Percentiles rank a stretch among this genome's conserved stretches.
Conservation (phyloP, 169 alveolate genomes). For the Plasmodium gonderi region DNA sequence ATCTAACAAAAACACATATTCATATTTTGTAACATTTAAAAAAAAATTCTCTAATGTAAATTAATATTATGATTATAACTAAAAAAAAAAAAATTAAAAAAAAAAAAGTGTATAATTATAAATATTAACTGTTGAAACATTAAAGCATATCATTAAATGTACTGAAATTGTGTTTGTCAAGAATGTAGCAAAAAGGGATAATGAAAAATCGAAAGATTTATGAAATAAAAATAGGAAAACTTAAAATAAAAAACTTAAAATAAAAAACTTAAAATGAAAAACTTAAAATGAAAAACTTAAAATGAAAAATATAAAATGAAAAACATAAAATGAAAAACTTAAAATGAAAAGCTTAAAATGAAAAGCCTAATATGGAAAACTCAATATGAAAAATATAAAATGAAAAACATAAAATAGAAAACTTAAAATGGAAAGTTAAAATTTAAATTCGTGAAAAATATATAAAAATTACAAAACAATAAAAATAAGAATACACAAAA, state of each 20-base stretch:
- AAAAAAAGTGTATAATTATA: conserved; percentile 44
- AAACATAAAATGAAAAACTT: no score
- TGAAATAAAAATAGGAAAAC: background rate
- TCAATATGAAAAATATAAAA: no score
- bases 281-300: no score
- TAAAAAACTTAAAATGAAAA: no score
- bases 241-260: no score
- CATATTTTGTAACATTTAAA: conserved; percentile 24
- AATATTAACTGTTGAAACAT: conserved; percentile 18
- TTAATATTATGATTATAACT: conserved; percentile 14
- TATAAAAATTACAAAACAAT: background rate
- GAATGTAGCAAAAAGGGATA: background rate
- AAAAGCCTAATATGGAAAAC: no score
- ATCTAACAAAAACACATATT: conserved; percentile 25
- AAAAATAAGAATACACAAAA: conserved; percentile 9
- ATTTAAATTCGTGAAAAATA: background rate
- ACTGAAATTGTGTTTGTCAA: conserved; percentile 29
- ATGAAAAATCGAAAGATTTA: background rate
- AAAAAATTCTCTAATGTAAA: conserved; percentile 27
- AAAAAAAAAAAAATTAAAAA: background rate
- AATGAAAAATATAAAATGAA: no score
- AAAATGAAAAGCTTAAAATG: no score
- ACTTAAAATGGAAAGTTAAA: background rate
- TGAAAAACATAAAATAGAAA: no score
- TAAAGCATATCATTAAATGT: conserved; percentile 27